Evolutionary conservation across 2,329 filamentous ascomycete species (phyloP), one percentile per base, ranked within the genome.

Genomic region (Hypoxylon sp.): DNA sequence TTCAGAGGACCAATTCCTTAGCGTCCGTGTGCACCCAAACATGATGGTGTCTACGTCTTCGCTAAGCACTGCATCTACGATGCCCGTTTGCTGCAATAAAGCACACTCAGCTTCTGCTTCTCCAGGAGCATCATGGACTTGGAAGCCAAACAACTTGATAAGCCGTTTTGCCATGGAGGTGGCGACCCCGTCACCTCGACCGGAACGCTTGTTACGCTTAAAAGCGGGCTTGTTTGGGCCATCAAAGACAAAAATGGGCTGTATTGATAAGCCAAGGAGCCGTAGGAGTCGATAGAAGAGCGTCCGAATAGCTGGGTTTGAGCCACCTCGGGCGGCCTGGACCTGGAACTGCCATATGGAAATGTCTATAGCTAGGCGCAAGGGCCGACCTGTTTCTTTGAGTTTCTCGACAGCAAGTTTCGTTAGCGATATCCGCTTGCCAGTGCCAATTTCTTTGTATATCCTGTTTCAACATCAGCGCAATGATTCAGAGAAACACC

Each of bases 61-160:
- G 78, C 93, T 98, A 73, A 99, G 84, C 1, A 98, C 96, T 0
- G 93, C 95, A 79, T 99, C 96, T 0, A 97, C 94, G 7, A 97
- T 83, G 0, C 93, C 94, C 49, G 90, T 86, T 65, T 86, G 85
- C 76, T 99, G 94, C 2, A 99, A 80, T 14, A 96, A 81, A 0
- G 96, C 96, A 72, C 96, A 99, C 80, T 99, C 96, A 1, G 96
- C 96, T 78, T 99, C 96, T 2, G 95, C 96, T 77, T 99, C 96
- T 9, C 96, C 96, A 0, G 95, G 96, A 5, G 96, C 96, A 75
- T 93, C 89, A 78, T 98, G 94, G 52, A 88, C 87, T 1, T 90
- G 87, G 75, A 97, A 97, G 0, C 92, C 94, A 78, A 98, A 98
- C 0, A 96, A 83, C 53, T 90, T 89, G 50, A 98, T 89, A 4